Evolutionary conservation across 768 basidiomycete species (phyloP).

Genomic region (Podaxis rugospora): DNA sequence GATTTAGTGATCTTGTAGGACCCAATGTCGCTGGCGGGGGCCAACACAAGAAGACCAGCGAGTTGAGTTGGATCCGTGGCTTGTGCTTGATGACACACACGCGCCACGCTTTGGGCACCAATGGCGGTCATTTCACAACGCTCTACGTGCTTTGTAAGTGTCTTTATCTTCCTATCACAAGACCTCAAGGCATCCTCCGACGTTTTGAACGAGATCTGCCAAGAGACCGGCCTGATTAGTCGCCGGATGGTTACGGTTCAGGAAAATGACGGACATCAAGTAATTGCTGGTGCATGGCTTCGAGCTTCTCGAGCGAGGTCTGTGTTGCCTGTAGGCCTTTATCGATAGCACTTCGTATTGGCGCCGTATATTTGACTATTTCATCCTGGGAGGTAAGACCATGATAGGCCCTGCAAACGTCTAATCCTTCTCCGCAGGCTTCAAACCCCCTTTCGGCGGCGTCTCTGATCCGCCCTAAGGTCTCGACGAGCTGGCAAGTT

Average conservation of each 20-base stretch:
- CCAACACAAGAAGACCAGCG: neutral
- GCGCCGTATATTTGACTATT: neutral
- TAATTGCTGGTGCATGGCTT: neutral
- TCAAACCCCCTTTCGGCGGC: neutral
- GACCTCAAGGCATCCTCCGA: neutral
- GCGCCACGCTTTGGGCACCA: neutral
- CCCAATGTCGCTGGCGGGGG: neutral
- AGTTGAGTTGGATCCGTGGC: neutral
- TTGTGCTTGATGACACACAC: neutral
- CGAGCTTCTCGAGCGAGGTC: neutral
- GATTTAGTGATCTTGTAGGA: neutral
- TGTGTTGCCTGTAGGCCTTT: neutral
- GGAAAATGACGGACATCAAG: neutral
- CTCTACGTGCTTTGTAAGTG: neutral
- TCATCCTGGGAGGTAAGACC: neutral
- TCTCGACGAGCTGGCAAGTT: neutral
- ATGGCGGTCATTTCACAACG: neutral
- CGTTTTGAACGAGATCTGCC: neutral
- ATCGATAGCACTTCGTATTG: neutral
- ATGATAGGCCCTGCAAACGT: neutral
- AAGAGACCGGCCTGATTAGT: neutral
- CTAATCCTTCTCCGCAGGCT: neutral
- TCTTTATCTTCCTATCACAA: neutral
- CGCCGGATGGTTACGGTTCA: neutral
- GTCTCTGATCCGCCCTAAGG: neutral